Evolutionary conservation across 2,329 filamentous ascomycete species (phyloP), one percentile per base, ranked within the genome.

Genomic region (Colletotrichum filicis): DNA sequence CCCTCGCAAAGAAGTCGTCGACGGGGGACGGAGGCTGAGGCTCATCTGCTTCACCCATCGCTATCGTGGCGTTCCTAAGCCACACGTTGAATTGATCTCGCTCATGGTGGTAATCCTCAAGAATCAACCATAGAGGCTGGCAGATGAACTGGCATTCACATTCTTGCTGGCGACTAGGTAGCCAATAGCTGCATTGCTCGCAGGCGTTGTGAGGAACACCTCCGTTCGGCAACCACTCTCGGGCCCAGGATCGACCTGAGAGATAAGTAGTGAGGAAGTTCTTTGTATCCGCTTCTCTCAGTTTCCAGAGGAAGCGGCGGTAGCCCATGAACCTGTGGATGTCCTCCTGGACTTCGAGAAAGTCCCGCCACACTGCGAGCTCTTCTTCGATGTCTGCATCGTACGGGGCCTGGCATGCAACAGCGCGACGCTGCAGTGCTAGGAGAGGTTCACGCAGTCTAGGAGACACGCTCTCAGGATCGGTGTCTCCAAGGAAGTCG

Each of bases 221-320:
- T 8, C 28, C 12, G n/a, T 35, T 12, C 3, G 14, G 46, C 11
- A 22, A n/a, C 46, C 49, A 35, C 3, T 53, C 28, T 12, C 9
- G 28, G 11, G 5, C 46, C 60, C 46, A 53, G 11, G 19, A 4
- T 2, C 46, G 46, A n/a, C 52, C 46, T 12, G 49, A 26, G 12
- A 68, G 32, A 35, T 68, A 68, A 12, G 59, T 35, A 16, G 22
- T 26, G 35, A 30, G 22, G 4, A 68, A 4, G 49, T 68, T 68
- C 7, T 7, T 32, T 5, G 49, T 37, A 7, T 68, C 66, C 2
- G 35, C 22, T 12, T 64, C 52, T 2, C 52, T 16, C 14, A 64
- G 32, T 2, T n/a, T 59, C 6, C 32, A 24, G 49, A 64, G 30
- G n/a, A 68, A 68, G 26, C 3, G 1, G 9, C 24, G 58, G 59